Evolutionary conservation across 106 monocot genomes (phyloP).

Genomic region (Acorus gramineus): DNA sequence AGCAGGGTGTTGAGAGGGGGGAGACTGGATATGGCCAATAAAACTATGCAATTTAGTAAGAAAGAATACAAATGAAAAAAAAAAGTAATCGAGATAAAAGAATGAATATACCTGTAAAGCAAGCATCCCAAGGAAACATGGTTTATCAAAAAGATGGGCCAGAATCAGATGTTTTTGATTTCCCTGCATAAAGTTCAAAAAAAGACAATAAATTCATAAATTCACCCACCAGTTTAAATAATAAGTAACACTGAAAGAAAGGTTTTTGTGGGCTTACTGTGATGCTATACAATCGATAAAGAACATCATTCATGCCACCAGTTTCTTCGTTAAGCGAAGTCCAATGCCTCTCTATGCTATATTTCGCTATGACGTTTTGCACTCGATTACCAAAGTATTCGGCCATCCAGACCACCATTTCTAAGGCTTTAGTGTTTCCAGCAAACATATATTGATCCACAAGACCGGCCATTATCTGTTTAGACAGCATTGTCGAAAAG

Average conservation of each 20-base stretch:
- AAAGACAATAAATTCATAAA: not conserved
- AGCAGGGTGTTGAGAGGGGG: too few relatives aligned
- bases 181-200: conserved; percentile 35
- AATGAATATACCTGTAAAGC: conserved; percentile 55
- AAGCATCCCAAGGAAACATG: conserved; percentile 94
- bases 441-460: conserved; percentile 71
- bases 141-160: conserved; percentile 98
- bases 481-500: not conserved
- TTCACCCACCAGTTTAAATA: not conserved
- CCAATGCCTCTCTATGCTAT: conserved; percentile 95
- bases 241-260: not conserved
- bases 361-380: conserved; percentile 73
- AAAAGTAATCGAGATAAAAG: not conserved
- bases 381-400: conserved; percentile 88
- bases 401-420: conserved; percentile 87
- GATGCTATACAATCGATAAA: conserved; percentile 72
- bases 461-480: conserved; percentile 89
- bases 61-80: not conserved
- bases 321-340: conserved; percentile 87
- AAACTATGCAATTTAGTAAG: not conserved
- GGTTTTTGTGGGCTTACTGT: conserved; percentile 32
- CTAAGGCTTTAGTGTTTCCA: conserved; percentile 46
- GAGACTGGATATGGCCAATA: too few relatives aligned
- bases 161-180: conserved; percentile 78
- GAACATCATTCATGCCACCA: conserved; percentile 99